Conservation (phyloP, 169 alveolate genomes). For the Eimeria zaria region DNA sequence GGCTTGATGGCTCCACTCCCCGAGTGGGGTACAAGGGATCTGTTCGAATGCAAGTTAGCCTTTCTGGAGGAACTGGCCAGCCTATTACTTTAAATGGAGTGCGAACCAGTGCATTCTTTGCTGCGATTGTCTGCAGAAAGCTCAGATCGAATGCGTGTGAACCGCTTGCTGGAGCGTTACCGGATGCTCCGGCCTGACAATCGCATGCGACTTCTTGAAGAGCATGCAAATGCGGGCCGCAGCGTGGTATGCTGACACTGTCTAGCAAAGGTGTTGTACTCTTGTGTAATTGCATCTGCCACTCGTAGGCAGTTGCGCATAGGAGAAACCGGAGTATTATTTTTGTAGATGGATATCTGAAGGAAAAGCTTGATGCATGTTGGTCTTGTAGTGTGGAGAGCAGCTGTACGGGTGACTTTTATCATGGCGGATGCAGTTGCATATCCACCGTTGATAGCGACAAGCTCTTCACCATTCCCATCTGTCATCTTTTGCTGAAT, state of each 20-base stretch:
- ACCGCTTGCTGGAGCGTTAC: slow-evolving; percentile 35
- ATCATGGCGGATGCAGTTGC: background rate
- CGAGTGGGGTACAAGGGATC: background rate
- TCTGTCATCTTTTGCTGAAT: background rate
- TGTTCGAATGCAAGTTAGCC: background rate
- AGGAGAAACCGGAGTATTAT: background rate
- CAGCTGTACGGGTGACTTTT: background rate
- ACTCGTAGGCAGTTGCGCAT: background rate
- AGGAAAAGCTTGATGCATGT: background rate
- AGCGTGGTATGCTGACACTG: slow-evolving; percentile 1
- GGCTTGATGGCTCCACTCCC: background rate
- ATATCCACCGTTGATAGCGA: background rate
- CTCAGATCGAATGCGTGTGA: background rate
- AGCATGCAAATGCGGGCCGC: slow-evolving; percentile 9
- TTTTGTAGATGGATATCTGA: background rate
- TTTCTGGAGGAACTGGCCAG: background rate
- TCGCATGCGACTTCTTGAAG: slow-evolving; percentile 32
- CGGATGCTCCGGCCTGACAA: slow-evolving; percentile 71
- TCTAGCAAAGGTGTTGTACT: background rate
- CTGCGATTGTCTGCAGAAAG: slow-evolving; percentile 5
- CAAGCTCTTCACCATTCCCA: background rate
- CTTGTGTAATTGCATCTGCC: background rate
- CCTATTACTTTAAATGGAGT: background rate
- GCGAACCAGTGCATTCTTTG: background rate
- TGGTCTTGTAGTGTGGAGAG: background rate